Evolutionary conservation across 257 asterid species (phyloP).

Genomic region (Striga asiatica): DNA sequence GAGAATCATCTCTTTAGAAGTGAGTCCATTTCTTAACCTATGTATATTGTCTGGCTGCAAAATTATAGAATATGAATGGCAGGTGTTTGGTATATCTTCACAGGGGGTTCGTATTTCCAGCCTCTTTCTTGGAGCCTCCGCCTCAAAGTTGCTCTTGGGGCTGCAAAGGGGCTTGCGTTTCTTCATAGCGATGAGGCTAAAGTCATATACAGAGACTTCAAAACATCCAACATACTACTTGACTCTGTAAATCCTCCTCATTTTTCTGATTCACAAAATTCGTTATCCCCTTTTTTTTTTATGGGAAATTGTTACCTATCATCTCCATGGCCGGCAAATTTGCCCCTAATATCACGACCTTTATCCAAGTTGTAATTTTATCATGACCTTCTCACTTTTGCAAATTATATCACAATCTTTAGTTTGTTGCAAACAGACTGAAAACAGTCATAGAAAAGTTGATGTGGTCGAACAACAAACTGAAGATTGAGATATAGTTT

Average conservation of each 20-base stretch:
- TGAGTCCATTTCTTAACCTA: conserved; percentile 24
- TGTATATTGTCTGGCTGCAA: too few species aligned
- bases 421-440: too few species aligned
- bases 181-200: conserved; percentile 70
- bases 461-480: too few species aligned
- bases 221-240: conserved; percentile 72
- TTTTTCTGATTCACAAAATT: neutral
- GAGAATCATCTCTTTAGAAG: conserved; percentile 64
- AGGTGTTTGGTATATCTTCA: neutral
- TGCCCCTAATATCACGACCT: too few species aligned
- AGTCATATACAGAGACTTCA: conserved; percentile 87
- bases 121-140: conserved; percentile 91
- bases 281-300: neutral
- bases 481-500: too few species aligned
- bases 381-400: too few species aligned
- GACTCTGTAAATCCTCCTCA: conserved; percentile 46
- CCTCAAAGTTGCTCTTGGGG: conserved; percentile 74
- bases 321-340: too few species aligned
- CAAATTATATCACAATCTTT: too few species aligned
- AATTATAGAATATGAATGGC: too few species aligned
- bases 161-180: conserved; percentile 87
- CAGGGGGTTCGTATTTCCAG: conserved; percentile 93
- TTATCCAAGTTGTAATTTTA: too few species aligned
- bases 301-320: too few species aligned
- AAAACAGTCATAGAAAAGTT: too few species aligned